phyloP scores from a whole-genome alignment of 2,329 filamentous ascomycete species.

The Ceratocystis huliohia region DNA sequence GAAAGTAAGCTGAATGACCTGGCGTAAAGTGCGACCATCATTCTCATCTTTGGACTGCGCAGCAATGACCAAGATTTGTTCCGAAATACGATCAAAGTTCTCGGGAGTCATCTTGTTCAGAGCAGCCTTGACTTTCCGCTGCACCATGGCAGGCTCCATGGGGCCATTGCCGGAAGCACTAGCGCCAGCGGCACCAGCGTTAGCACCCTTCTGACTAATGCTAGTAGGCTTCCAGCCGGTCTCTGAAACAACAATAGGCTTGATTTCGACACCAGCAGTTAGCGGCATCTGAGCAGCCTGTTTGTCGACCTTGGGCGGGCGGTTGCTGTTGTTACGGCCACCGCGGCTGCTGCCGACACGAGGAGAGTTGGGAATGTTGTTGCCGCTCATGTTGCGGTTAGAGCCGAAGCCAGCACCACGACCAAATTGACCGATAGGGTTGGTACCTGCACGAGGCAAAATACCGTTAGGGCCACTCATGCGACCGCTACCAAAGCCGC shows the following conservation, averaged over 20 bases:
- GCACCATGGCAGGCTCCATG: constrained; percentile 83
- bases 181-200: constrained; percentile 27
- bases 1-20: constrained; percentile 97
- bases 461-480: constrained; percentile 12
- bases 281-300: constrained; percentile 82
- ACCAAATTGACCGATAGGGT: constrained; percentile 17
- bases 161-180: constrained; percentile 36
- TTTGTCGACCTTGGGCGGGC: constrained; percentile 51
- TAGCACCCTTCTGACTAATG: constrained; percentile 35
- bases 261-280: constrained; percentile 68
- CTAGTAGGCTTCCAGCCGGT: constrained; percentile 84
- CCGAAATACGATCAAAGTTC: constrained; percentile 92
- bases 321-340: constrained; percentile 46
- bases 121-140: constrained; percentile 96
- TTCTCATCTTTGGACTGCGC: constrained; percentile 90
- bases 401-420: constrained; percentile 44
- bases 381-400: constrained; percentile 36
- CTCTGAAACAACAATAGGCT: constrained; percentile 59
- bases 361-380: constrained; percentile 55
- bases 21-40: constrained; percentile 85
- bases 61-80: constrained; percentile 84
- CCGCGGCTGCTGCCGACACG: constrained; percentile 49
- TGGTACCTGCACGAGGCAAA: constrained; percentile 15
- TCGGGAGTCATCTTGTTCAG: constrained; percentile 99
- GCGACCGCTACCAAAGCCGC: constrained; percentile 19